Evolutionary conservation across 2,329 filamentous ascomycete genomes (phyloP), one percentile per base, ranked within the genome.

Genomic region (Microcyclosporella mali): DNA sequence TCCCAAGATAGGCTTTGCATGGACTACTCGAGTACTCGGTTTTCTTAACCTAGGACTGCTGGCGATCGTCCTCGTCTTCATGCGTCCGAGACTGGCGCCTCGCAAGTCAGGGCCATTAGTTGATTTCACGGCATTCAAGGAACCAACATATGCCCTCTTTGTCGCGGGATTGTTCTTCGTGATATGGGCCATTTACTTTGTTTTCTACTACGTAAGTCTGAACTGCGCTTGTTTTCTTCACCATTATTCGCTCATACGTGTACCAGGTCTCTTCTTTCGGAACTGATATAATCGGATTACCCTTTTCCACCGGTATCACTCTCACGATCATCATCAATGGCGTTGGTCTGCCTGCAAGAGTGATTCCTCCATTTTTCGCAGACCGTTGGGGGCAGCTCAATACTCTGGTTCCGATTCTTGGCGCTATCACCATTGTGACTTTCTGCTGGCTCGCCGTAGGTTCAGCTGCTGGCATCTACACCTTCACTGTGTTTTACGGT

Each of bases 1-100:
- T 1, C 76, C 79, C 0, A 68, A 66, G 14, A 64, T 84, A 3
- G 81, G 81, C 0, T 84, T 82, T 54, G 68, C 70, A 0, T 84
- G 80, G 79, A 81, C 81, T 0, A 71, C 82, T n/a, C 68, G 81
- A 0, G 70, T 74, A 0, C 70, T 82, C 48, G 81, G 75, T 0
- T 73, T 85, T 39, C 70, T 84, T 25, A 76, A 78, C 18, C 50
- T 82, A 2, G 70, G 64, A 0, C 38, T 64, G 0, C 59, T 67
- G 0, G 42, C 47, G 0, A 37, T 63, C 12, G 66, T 66, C 17
- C 52, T 63, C n/a, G 55, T 59, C 1, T 56, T 70, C 29, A 61
- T 71, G 36, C 60, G 60, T 11, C 66, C 68, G 2, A 54, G 70
- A 3, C 47, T 72, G 2, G 69, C 70, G 11, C 70, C 70, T 1